Percentiles rank a stretch among this genome's conserved stretches.
These are phyloP conservation scores for Exophiala sp. DNA, from an alignment of 2,329 filamentous ascomycete genomes.

Conservation along the genomic window DNA sequence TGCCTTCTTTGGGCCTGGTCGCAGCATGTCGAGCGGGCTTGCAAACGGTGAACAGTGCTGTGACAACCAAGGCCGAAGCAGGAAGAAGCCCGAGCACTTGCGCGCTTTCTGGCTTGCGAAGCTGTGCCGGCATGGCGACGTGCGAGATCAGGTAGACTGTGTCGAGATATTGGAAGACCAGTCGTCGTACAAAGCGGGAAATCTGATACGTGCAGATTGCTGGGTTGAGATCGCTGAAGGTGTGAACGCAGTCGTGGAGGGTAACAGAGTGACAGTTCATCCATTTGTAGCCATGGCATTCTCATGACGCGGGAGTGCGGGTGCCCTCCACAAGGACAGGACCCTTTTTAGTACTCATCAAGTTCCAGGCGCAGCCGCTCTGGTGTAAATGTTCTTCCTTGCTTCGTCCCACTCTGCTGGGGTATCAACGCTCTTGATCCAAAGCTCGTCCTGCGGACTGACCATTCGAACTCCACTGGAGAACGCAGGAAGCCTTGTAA, in stretches of 20 bases:
- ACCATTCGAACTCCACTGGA: neutral
- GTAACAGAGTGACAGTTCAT: slow-evolving; percentile 19
- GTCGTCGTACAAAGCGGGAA: neutral
- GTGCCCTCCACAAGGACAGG: too few relatives aligned
- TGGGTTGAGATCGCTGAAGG: slow-evolving; percentile 29
- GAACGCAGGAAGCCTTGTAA: neutral
- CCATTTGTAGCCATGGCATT: neutral
- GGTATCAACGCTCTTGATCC: slow-evolving; percentile 26
- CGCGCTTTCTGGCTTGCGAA: slow-evolving; percentile 8
- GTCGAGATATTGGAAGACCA: neutral
- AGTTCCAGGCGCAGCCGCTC: neutral
- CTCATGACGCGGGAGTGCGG: neutral
- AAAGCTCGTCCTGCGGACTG: neutral
- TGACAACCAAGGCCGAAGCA: neutral
- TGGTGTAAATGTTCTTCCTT: slow-evolving; percentile 32
- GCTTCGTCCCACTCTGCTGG: slow-evolving; percentile 45
- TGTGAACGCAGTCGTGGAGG: slow-evolving; percentile 9
- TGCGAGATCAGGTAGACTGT: neutral
- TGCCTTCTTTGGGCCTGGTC: neutral
- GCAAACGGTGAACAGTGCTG: too few relatives aligned
- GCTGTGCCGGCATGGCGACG: neutral
- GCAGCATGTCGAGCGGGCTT: neutral
- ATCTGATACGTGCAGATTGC: slow-evolving; percentile 21
- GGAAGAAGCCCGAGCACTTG: slow-evolving; percentile 4
- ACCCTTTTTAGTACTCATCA: too few relatives aligned